phyloP scores from a whole-genome alignment of 2,329 filamentous ascomycete species.

The Botryosphaeria dothidea region DNA sequence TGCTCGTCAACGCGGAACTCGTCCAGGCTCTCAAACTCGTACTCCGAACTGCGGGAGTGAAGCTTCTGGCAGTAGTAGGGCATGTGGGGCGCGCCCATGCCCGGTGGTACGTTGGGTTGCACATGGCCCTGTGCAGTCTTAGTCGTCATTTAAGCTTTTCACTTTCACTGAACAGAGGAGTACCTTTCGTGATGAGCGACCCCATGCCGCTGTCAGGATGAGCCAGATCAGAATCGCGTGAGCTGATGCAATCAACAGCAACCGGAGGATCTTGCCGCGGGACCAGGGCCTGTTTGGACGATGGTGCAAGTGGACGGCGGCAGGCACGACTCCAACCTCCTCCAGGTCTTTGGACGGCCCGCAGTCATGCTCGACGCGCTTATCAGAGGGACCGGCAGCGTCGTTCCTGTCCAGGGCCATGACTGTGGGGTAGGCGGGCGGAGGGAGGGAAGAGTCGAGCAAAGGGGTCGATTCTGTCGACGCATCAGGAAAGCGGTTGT shows the following conservation, averaged over 20 bases:
- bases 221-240: constrained; percentile 6
- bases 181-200: background rate
- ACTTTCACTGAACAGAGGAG: background rate
- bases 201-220: background rate
- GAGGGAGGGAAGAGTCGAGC: background rate
- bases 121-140: background rate
- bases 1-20: background rate
- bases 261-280: background rate
- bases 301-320: background rate
- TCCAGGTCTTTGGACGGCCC: background rate
- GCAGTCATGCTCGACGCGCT: background rate
- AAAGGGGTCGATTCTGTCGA: constrained; percentile 2
- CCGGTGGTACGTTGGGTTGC: background rate
- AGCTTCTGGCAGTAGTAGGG: background rate
- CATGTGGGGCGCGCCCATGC: background rate
- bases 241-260: background rate
- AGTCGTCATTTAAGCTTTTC: background rate
- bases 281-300: background rate
- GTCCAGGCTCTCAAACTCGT: background rate
- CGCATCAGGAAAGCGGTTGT: background rate
- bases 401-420: background rate
- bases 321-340: background rate
- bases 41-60: background rate
- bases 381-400: background rate
- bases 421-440: background rate